Evolutionary conservation across 805 yeast genomes (phyloP), one percentile per base, ranked within the genome.

Genomic region (Metschnikowia sp.): DNA sequence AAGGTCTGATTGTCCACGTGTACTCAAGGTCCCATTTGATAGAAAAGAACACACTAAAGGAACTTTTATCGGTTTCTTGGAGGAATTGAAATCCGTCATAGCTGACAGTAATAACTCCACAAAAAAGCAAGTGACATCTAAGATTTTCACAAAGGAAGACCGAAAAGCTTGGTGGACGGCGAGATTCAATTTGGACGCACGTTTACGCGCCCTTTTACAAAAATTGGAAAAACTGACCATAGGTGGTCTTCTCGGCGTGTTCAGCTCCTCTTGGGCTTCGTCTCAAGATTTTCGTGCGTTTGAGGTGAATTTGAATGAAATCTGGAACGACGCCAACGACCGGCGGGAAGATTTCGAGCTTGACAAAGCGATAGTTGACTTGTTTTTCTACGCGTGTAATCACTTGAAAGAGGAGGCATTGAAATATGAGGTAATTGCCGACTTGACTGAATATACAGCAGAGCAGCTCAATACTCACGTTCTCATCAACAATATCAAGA

Each of bases 131-230:
- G 72, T 78, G 1, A 82, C 89, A 0, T 69, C 79, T 0, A 59
- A 57, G 1, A 78, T 86, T 2, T 69, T 60, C 3, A 75, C 88
- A 0, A 73, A 76, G 39, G 84, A 81, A 36, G 85, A 83, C 30
- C 72, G 89, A 42, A 76, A 74, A 39, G 53, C 68, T 8, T 92
- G 97, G 97, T 94, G 97, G 96, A 73, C 74, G 36, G 68, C 69
- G 29, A 69, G 97, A 41, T 79, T 78, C 46, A 65, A 63, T 0
- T 67, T 90, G 13, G 97, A 92, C 62, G 61, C 69, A 9, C 64
- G 75, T 40, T 59, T 92, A 44, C 62, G 75, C 35, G 63, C 62
- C 1, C 63, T 90, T n/a, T 60, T 92, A n/a, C 56, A 61, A 1
- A 69, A 70, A 31, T 75, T 88, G 8, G 92, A 88, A 45, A 62